Conservation (phyloP, 2,329 filamentous ascomycete genomes). For the Botryotinia globosa region DNA sequence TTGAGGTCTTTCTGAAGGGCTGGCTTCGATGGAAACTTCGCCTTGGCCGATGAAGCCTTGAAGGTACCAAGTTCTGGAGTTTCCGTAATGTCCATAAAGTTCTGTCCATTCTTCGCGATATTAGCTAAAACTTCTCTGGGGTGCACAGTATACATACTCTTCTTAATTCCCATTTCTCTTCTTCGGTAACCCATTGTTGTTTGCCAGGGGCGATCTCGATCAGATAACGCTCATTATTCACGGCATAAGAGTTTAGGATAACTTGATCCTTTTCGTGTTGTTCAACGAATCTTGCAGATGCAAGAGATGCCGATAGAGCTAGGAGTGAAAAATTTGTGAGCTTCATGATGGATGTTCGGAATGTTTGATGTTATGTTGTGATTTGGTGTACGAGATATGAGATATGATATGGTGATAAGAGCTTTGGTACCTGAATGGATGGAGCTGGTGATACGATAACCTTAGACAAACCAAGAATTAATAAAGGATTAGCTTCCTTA, state of each 20-base stretch:
- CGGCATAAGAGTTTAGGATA: slow-evolving; percentile 43
- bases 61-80: slow-evolving; percentile 60
- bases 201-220: slow-evolving; percentile 84
- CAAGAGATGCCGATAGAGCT: slow-evolving; percentile 52
- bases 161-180: slow-evolving; percentile 90
- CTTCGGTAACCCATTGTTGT: slow-evolving; percentile 84
- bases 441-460: not conserved
- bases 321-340: slow-evolving; percentile 48
- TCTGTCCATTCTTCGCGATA: slow-evolving; percentile 67
- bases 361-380: not conserved
- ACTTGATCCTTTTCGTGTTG: slow-evolving; percentile 50
- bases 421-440: not conserved
- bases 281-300: slow-evolving; percentile 57
- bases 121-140: slow-evolving; percentile 21
- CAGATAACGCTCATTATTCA: slow-evolving; percentile 58
- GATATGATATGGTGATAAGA: not conserved
- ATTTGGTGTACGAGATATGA: not conserved
- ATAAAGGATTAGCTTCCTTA: slow-evolving; percentile 2
- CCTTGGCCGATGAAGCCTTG: slow-evolving; percentile 44
- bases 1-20: slow-evolving; percentile 63
- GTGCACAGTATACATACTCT: slow-evolving; percentile 55
- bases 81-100: slow-evolving; percentile 94
- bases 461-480: slow-evolving; percentile 2
- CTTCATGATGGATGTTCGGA: slow-evolving; percentile 46
- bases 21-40: slow-evolving; percentile 64